phyloP scores from a whole-genome alignment of 2,329 filamentous ascomycete genomes.

The Epichloe sibirici region DNA sequence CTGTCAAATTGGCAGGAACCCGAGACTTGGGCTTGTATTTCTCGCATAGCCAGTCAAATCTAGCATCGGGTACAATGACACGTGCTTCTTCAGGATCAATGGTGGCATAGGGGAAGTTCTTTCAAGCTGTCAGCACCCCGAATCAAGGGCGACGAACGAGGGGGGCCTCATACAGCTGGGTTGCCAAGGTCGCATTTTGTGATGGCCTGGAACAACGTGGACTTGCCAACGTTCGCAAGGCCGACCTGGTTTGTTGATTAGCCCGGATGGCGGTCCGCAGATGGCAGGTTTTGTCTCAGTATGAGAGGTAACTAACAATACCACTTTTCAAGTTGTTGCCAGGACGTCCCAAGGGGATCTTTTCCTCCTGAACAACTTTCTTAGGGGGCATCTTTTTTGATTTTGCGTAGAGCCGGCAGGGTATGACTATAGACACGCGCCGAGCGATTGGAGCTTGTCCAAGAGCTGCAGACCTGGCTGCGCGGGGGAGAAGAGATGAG shows the following conservation, averaged over 20 bases:
- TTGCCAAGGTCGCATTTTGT: slow-evolving; percentile 96
- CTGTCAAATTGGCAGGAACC: slow-evolving; percentile 94
- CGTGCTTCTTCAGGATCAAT: slow-evolving; percentile 98
- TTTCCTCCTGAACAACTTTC: slow-evolving; percentile 84
- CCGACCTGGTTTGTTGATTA: slow-evolving; percentile 54
- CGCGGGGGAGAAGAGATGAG: slow-evolving; percentile 37
- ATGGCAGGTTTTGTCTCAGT: too few relatives aligned
- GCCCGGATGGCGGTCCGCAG: not conserved
- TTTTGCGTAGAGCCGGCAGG: slow-evolving; percentile 45
- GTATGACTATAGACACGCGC: slow-evolving; percentile 37
- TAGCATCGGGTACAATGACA: slow-evolving; percentile 90
- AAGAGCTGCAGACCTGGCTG: slow-evolving; percentile 56
- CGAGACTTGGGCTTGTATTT: slow-evolving; percentile 97
- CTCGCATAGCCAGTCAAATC: slow-evolving; percentile 88
- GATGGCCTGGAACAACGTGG: slow-evolving; percentile 98
- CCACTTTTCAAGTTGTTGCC: slow-evolving; percentile 98
- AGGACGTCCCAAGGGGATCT: slow-evolving; percentile 87
- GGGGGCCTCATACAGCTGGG: slow-evolving; percentile 61
- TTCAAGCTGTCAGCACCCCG: slow-evolving; percentile 28
- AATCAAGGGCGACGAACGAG: slow-evolving; percentile 20
- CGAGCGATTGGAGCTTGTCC: slow-evolving; percentile 38
- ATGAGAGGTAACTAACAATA: slow-evolving; percentile 54
- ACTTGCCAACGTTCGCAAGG: slow-evolving; percentile 98
- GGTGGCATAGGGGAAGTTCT: slow-evolving; percentile 99
- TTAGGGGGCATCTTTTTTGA: slow-evolving; percentile 84